Evolutionary conservation across 2,329 filamentous ascomycete genomes (phyloP).

Genomic region (Fusarium oligoseptatum): DNA sequence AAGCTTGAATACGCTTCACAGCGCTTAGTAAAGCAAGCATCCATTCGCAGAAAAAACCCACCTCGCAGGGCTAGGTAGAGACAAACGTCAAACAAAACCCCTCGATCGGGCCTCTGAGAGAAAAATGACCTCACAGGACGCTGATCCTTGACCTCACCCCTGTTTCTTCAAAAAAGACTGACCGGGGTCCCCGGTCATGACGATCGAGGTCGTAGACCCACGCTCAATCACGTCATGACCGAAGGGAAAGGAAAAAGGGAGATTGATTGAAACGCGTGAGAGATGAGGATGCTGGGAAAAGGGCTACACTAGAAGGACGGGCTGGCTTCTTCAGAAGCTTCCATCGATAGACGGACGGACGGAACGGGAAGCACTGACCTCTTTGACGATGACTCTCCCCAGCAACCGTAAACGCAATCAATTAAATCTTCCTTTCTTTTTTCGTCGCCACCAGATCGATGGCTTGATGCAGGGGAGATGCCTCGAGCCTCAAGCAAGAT

Average conservation of each 20-base stretch:
- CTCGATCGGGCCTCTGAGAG: neutral
- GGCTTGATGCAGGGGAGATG: slow-evolving; percentile 17
- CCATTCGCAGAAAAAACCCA: neutral
- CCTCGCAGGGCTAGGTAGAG: neutral
- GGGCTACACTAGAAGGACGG: slow-evolving; percentile 26
- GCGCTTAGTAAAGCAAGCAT: neutral
- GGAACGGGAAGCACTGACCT: slow-evolving; percentile 17
- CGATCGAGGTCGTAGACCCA: slow-evolving; percentile 17
- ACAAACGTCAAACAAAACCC: slow-evolving; percentile 12
- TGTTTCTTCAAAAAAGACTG: neutral
- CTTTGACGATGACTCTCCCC: neutral
- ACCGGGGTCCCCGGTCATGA: slow-evolving; percentile 35
- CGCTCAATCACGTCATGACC: slow-evolving; percentile 40
- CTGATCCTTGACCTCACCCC: slow-evolving; percentile 8
- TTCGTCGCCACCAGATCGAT: neutral
- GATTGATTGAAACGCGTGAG: slow-evolving; percentile 21
- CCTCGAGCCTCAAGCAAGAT: slow-evolving; percentile 17
- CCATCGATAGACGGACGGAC: slow-evolving; percentile 12
- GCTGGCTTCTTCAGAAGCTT: slow-evolving; percentile 27
- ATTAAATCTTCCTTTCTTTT: neutral
- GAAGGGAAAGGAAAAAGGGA: slow-evolving; percentile 22
- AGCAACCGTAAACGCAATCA: neutral
- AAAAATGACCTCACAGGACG: slow-evolving; percentile 42
- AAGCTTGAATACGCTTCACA: neutral
- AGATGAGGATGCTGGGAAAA: slow-evolving; percentile 4